Evolutionary conservation across 805 yeast genomes (phyloP), one percentile per base, ranked within the genome.

Genomic region (Myxozyma lipomycoides): DNA sequence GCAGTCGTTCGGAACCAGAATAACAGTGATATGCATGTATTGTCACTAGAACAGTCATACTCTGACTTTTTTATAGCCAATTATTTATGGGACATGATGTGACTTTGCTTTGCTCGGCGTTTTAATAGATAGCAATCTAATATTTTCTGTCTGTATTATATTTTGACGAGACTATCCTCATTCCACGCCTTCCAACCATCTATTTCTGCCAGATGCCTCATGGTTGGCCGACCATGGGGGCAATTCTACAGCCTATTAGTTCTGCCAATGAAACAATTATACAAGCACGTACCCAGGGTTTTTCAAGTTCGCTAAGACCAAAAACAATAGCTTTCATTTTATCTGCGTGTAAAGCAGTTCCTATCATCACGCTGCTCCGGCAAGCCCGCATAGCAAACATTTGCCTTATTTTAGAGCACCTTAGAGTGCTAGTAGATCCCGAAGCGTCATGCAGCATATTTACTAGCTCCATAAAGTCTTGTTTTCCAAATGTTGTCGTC

Each of bases 191-290:
- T 35, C 51, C 57, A 48, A 6, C 23, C 37, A 7, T 42, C 46
- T n/a, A 71, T 50, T 1, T 86, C 88, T 52, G 83, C 79, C 51
- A 91, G 72, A 67, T 91, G 97, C 48, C 98, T 76, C 84, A 93
- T 81, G 1, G 99, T 93, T 0, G 98, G 99, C 56, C 99, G 73
- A 0, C 99, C 98, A 68, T 93, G 99, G 0, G 99, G 99, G 60
- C 82, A 77, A 48, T 76, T 76, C 61, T 55, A 45, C 9, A 3
- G n/a, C 32, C 7, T 12, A 25, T 7, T n/a, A 30, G 22, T 21
- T 28, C 34, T 6, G 6, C 6, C 6, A 7, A n/a, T 15, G 19
- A 35, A 6, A 35, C 19, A 5, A 10, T 21, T 35, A 18, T 7
- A 3, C 15, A n/a, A 5, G 23, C 17, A 63, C 89, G 82, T 61